Base-by-base conservation (phyloP, 2,329 filamentous ascomycete species). In the Paecilomyces variotii region DNA sequence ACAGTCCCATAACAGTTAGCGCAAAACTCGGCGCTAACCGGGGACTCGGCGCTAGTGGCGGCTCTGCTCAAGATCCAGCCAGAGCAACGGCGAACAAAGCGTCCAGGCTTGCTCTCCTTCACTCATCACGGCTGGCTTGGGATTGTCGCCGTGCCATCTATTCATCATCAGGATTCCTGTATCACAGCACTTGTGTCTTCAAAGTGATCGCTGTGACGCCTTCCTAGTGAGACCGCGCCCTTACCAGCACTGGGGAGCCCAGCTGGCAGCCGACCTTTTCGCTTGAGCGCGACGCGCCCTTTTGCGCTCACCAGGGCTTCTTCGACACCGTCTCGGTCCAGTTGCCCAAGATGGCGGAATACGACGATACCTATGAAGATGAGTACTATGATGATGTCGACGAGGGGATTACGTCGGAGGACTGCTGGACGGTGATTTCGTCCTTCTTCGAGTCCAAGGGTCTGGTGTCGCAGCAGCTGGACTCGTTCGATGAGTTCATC, bases 401-500 rank as follows among this genome's bases (percentile, higher is more conserved):
- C 60, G 86, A 88, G 62, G 86, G 79, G 49, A 96, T 97, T 78
- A 96, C 92, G 27, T 90, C 92, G 61, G 94, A 97, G 79, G 95
- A 99, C 78, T 97, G 91, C 80, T 99, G 95, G 94, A 89, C 89
- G 64, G 93, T 97, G 70, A 97, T 99, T 73, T 91, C 90, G 58
- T 89, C 94, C 9, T 97, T 97, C 80, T 99, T 99, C 78, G 91
- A 97, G 67, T 84, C 87, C 62, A 99, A 97, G 78, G 93, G 94
- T 69, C 83, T 99, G 32, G 94, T 96, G 25, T 96, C 94, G 14
- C 93, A 99, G 77, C 94, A 99, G 79, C 87, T 97, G 62, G 93
- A 97, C 74, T 99, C 95, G 0, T 99, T 96, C 77, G 91, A 99
- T 77, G 92, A 97, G 72, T 99, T 99, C 70, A 92, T 94, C 59